Percentiles rank a stretch among this genome's conserved stretches.
Conservation (phyloP, 495 filamentous ascomycete species). For the Chlorociboria aeruginascens region DNA sequence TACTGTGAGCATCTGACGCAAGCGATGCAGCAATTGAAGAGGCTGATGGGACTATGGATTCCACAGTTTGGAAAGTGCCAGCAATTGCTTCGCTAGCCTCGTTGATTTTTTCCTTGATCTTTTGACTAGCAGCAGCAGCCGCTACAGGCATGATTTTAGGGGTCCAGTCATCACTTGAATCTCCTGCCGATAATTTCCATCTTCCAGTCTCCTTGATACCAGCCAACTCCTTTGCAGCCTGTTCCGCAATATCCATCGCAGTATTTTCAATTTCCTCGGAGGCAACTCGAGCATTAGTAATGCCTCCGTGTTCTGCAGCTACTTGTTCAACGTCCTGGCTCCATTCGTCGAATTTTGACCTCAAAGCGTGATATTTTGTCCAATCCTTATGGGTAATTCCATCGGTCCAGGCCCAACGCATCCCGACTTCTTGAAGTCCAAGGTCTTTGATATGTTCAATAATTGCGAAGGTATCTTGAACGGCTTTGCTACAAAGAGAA, state of each 20-base stretch:
- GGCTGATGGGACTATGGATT: conserved; percentile 24
- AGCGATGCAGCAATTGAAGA: conserved; percentile 23
- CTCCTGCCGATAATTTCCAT: conserved; percentile 74
- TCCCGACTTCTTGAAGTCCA: conserved; percentile 87
- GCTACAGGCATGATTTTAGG: conserved; percentile 37
- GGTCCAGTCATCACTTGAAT: conserved; percentile 66
- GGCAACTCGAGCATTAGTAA: conserved; percentile 56
- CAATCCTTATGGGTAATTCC: conserved; percentile 93
- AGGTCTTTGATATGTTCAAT: conserved; percentile 78
- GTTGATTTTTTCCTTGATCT: conserved; percentile 24
- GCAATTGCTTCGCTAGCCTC: conserved; percentile 27
- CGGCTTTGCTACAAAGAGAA: conserved; percentile 55
- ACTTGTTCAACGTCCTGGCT: conserved; percentile 62
- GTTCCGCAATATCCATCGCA: conserved; percentile 70
- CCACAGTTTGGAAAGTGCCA: conserved; percentile 20
- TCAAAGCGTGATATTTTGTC: conserved; percentile 79
- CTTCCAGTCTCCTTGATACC: conserved; percentile 72
- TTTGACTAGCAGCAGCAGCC: conserved; percentile 28
- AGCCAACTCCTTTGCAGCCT: conserved; percentile 70
- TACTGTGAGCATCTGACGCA: conserved; percentile 7
- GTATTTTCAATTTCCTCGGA: conserved; percentile 57
- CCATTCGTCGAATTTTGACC: conserved; percentile 76
- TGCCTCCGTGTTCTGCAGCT: conserved; percentile 57
- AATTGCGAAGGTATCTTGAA: conserved; percentile 70
- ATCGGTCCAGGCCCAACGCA: conserved; percentile 97